Evolutionary conservation across 805 yeast genomes (phyloP), one percentile per base, ranked within the genome.

Genomic region (Millerozyma acaciae): DNA sequence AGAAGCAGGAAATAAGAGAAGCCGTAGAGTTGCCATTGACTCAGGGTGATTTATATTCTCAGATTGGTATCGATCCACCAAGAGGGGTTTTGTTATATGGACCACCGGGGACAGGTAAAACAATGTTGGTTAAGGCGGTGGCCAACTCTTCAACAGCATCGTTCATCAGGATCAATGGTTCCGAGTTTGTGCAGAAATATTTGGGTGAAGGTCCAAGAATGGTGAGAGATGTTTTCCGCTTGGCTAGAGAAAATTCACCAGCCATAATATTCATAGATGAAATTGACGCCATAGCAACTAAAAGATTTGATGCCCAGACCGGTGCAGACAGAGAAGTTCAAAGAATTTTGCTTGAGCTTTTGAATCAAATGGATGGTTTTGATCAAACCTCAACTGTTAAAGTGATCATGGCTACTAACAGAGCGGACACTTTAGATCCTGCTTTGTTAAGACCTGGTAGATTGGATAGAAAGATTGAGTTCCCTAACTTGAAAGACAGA

Each of bases 301-400:
- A 93, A 64, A 85, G 99, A 66, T 93, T 93, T 53, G 98, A 93
- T 65, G 99, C 98, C 16, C 98, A 93, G 70, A 93, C 99, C 3
- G 98, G 98, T 58, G 97, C 98, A 21, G 99, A 93, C 66, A 80
- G 98, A 65, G 99, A 93, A 68, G 98, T 93, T 35, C 99, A 93
- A 68, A 86, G 99, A 70, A 93, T 90, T 47, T 72, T 93, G 61
- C 81, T 93, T 55, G 99, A 93, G 68, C 73, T 93, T 55, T 74
- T 93, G 52, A 93, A 94, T 51, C 99, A 93, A 68, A 93, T 93
- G 99, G 99, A 93, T 64, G 99, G 99, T 32, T 93, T 93, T 51
- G 99, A 93, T 57, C 98, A 93, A 68, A 69, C 84, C 2, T 78
- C 96, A 5, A 89, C 88, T 43, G 98, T 93, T 33, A 93, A 93